phyloP scores from a whole-genome alignment of 2,329 filamentous ascomycete species.

The Coniochaeta pulveracea region DNA sequence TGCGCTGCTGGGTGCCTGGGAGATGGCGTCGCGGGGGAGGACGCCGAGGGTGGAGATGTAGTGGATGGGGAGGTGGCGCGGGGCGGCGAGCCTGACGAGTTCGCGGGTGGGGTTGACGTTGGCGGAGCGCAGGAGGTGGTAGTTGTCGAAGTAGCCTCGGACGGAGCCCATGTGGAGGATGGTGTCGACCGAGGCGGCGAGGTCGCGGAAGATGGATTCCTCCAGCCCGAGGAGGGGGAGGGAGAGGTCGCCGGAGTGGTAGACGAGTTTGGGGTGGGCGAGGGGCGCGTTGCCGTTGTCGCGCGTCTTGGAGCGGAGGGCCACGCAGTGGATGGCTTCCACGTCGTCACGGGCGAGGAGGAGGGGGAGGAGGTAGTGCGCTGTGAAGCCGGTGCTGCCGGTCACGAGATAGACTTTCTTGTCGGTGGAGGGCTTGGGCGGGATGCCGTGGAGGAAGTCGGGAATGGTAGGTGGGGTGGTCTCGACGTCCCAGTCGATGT shows the following conservation, averaged over 20 bases:
- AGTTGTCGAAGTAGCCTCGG: slow-evolving; percentile 23
- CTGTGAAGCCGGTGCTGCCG: slow-evolving; percentile 27
- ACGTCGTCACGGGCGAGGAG: slow-evolving; percentile 22
- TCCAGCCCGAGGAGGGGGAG: slow-evolving; percentile 13
- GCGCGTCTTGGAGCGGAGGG: slow-evolving; percentile 16
- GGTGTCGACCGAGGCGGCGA: slow-evolving; percentile 8
- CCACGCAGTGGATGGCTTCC: slow-evolving; percentile 28
- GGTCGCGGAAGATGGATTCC: not conserved
- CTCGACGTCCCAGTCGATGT: slow-evolving; percentile 17
- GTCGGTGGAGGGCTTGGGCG: not conserved
- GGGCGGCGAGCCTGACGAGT: slow-evolving; percentile 18
- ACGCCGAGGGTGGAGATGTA: slow-evolving; percentile 17
- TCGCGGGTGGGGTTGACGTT: slow-evolving; percentile 25
- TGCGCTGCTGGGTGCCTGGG: slow-evolving; percentile 2
- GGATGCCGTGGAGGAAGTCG: slow-evolving; percentile 2
- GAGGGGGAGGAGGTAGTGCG: slow-evolving; percentile 20
- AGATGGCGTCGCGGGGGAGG: not conserved
- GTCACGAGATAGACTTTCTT: slow-evolving; percentile 20
- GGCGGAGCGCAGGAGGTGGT: slow-evolving; percentile 17
- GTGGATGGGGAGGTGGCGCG: slow-evolving; percentile 16
- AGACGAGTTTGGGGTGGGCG: slow-evolving; percentile 8
- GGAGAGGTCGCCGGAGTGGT: slow-evolving; percentile 17
- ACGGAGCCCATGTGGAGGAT: slow-evolving; percentile 38
- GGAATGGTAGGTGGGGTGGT: slow-evolving; percentile 8
- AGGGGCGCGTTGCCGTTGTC: not conserved